These are phyloP conservation scores for Microstroma glucosiphilum DNA, from an alignment of 1,284 basidiomycete genomes.

Conservation along the genomic window DNA sequence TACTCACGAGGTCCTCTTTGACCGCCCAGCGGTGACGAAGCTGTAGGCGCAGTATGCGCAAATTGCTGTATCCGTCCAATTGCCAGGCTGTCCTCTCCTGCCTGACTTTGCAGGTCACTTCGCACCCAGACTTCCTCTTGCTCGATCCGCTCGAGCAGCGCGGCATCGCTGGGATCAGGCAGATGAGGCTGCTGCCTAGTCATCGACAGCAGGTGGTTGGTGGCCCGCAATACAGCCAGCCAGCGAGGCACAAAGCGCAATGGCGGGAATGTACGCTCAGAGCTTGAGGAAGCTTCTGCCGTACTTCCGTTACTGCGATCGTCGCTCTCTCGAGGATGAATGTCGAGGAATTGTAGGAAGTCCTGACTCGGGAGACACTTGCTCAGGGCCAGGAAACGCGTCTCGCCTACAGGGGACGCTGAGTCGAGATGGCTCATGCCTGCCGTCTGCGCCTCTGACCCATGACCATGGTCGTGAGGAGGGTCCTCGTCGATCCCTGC, in stretches of 20 bases:
- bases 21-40: conserved; percentile 52
- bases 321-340: conserved; percentile 1
- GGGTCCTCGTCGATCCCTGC: background rate
- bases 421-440: background rate
- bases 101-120: conserved; percentile 65
- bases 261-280: conserved; percentile 40
- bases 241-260: conserved; percentile 69
- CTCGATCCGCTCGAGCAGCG: conserved; percentile 31
- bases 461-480: background rate
- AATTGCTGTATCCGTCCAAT: conserved; percentile 30
- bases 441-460: background rate
- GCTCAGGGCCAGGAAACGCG: conserved; percentile 83
- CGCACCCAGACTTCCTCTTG: conserved; percentile 56
- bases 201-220: conserved; percentile 69
- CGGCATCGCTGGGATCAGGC: conserved; percentile 62
- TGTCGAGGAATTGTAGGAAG: conserved; percentile 63
- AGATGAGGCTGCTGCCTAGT: conserved; percentile 55
- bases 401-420: conserved; percentile 47
- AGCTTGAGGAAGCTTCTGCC: background rate
- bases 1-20: conserved; percentile 24
- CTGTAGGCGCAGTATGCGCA: conserved; percentile 50
- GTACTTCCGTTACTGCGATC: background rate
- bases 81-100: conserved; percentile 14
- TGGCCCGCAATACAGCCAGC: conserved; percentile 84
- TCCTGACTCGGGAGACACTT: conserved; percentile 77